Evolutionary conservation across 768 basidiomycete genomes (phyloP), one percentile per base, ranked within the genome.

Genomic region (Kwoniella newhampshirensis): DNA sequence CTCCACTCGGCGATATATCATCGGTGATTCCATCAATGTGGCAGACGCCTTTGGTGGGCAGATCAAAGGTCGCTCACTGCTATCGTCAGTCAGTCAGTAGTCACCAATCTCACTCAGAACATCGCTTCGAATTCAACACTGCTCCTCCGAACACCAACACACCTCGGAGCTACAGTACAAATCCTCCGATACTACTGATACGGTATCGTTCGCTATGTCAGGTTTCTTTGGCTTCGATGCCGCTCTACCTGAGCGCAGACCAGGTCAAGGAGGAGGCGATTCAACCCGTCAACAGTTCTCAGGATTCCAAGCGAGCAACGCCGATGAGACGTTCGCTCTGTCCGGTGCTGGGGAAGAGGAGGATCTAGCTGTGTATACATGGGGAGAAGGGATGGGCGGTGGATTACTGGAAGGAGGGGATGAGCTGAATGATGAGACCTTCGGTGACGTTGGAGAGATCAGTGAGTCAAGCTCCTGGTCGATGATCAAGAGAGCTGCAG

Each of bases 361-460:
- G 71, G 87, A 91, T 78, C 79, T 96, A 60, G 87, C 89, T 2
- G 89, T 92, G 44, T 93, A 90, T 77, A 90, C 87, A 42, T 96
- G 90, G 90, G 91, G 89, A 11, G 89, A 94, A 75, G 90, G 88
- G 37, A 84, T 94, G 25, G 91, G 87, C 50, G 56, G 56, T 25
- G 61, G 59, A 30, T 82, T 97, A 51, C 85, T 87, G 66, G 94
- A 98, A 77, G 87, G 86, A 39, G 86, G 85, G 54, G 92, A 97
- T 80, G 92, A 93, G 65, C 75, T 93, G 66, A 98, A 99, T 78
- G 91, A 94, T 77, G 91, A 94, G 80, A 99, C 96, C 2, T 99
- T 99, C 78, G 96, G 93, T 27, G 82, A 78, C 37, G 63, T 79
- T 47, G 85, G 81, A 30, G 78, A 71, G 62, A 83, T 94, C 57